A percentile compares a stretch with the other conserved stretches of the same genome.
Evolutionary conservation across 495 filamentous ascomycete species (phyloP).

Genomic region (Amniculicola lignicola): DNA sequence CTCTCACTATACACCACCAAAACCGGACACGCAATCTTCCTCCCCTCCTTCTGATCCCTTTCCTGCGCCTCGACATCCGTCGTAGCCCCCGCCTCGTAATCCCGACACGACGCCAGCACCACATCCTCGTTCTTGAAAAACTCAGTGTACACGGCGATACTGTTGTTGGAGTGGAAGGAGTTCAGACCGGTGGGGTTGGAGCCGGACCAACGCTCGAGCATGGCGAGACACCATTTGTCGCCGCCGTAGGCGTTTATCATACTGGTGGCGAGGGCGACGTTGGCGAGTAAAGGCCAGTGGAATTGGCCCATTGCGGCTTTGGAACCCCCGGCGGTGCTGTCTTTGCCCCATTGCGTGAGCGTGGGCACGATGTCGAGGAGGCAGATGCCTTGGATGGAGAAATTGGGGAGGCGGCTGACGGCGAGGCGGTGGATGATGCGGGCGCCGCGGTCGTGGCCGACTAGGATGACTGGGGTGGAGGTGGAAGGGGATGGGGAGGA

Average conservation of each 20-base stretch:
- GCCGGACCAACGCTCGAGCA: slow-evolving; percentile 39
- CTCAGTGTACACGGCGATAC: slow-evolving; percentile 42
- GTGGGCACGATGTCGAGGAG: slow-evolving; percentile 53
- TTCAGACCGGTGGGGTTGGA: slow-evolving; percentile 26
- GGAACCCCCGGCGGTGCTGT: too few relatives aligned
- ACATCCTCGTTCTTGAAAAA: slow-evolving; percentile 44
- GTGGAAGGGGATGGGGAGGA: neutral
- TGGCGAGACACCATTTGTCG: slow-evolving; percentile 39
- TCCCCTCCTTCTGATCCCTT: slow-evolving; percentile 45
- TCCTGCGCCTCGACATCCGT: slow-evolving; percentile 46
- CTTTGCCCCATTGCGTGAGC: slow-evolving; percentile 43
- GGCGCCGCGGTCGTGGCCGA: slow-evolving; percentile 51
- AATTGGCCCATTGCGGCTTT: slow-evolving; percentile 40
- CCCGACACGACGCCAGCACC: slow-evolving; percentile 45
- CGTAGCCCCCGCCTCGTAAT: slow-evolving; percentile 47
- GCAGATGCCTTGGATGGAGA: slow-evolving; percentile 39
- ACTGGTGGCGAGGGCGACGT: slow-evolving; percentile 43
- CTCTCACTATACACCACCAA: slow-evolving; percentile 48
- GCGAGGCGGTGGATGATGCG: slow-evolving; percentile 49
- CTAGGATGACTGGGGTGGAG: slow-evolving; percentile 35
- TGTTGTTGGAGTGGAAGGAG: slow-evolving; percentile 24
- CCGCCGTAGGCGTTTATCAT: slow-evolving; percentile 49
- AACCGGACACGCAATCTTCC: slow-evolving; percentile 44
- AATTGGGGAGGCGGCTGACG: slow-evolving; percentile 33
- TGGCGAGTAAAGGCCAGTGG: slow-evolving; percentile 54